Percentiles rank a stretch among this genome's conserved stretches.
phyloP scores from a whole-genome alignment of 2,329 filamentous ascomycete species.

The Trichophyton rubrum region DNA sequence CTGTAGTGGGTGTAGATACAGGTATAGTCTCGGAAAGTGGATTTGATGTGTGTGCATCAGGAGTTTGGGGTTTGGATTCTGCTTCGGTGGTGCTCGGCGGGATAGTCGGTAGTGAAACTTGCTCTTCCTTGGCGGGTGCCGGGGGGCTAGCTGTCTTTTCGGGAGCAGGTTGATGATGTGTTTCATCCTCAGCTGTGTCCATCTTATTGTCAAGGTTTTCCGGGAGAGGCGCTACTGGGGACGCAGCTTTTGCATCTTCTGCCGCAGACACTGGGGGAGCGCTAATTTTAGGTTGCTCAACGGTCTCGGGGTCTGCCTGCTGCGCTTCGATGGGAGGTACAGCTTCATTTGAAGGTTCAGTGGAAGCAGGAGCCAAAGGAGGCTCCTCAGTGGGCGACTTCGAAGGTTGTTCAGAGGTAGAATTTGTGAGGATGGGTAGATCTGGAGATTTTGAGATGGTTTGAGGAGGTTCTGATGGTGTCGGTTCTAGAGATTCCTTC shows the following conservation, averaged over 20 bases:
- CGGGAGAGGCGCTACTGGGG: background rate
- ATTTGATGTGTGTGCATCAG: background rate
- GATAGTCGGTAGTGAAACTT: background rate
- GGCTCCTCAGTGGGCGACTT: constrained; percentile 1
- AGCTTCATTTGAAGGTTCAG: background rate
- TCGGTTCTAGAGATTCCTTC: background rate
- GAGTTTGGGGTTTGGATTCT: background rate
- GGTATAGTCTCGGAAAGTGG: background rate
- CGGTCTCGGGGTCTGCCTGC: background rate
- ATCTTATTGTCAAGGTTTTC: background rate
- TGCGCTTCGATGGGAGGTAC: background rate
- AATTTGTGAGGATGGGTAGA: background rate
- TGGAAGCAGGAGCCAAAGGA: no score
- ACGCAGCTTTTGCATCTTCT: background rate
- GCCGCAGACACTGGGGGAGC: background rate
- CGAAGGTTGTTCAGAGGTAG: background rate
- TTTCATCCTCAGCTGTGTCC: background rate
- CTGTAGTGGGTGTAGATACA: background rate
- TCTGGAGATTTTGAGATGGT: constrained; percentile 1
- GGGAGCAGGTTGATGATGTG: background rate
- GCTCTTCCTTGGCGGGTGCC: background rate
- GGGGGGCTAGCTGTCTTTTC: background rate
- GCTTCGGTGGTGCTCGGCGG: background rate
- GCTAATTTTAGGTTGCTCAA: background rate
- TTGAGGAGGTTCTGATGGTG: background rate